Conservation (phyloP, 352 stramenopile genomes). For the Pelagophyceae sp. region DNA sequence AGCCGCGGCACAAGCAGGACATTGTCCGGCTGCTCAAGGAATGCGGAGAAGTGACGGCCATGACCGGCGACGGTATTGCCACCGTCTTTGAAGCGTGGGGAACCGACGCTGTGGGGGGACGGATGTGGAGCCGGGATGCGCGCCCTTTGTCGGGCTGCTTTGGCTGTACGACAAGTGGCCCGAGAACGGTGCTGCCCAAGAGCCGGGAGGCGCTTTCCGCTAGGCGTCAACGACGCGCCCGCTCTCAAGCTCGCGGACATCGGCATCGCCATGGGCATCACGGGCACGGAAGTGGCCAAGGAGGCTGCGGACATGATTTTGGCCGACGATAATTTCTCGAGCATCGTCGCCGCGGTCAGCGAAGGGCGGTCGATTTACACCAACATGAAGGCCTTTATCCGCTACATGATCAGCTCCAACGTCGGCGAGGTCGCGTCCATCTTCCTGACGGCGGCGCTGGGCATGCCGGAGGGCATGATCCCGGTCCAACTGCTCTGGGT, state of each 20-base stretch:
- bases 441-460: constrained; percentile 82
- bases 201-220: no score
- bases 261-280: constrained; percentile 94
- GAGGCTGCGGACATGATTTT: constrained; percentile 96
- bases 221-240: constrained; percentile 98
- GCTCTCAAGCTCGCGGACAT: constrained; percentile 95
- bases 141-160: no score
- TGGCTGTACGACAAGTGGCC: no score
- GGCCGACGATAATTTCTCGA: constrained; percentile 78
- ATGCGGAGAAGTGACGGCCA: constrained; percentile 79
- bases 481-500: constrained; percentile 86
- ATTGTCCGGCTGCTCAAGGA: constrained; percentile 79
- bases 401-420: constrained; percentile 85
- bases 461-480: constrained; percentile 77
- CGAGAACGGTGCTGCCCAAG: no score
- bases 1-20: constrained; percentile 94
- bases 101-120: no score
- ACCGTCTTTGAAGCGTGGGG: no score
- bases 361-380: constrained; percentile 79
- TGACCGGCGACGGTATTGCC: constrained; percentile 99
- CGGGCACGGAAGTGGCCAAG: constrained; percentile 92
- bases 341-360: constrained; percentile 71
- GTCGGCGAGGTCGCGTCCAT: constrained; percentile 88
- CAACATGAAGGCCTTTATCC: constrained; percentile 88
- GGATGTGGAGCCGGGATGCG: no score